Evolutionary conservation across 129 eudicot species (phyloP).

Genomic region (Saussurea involucrata): DNA sequence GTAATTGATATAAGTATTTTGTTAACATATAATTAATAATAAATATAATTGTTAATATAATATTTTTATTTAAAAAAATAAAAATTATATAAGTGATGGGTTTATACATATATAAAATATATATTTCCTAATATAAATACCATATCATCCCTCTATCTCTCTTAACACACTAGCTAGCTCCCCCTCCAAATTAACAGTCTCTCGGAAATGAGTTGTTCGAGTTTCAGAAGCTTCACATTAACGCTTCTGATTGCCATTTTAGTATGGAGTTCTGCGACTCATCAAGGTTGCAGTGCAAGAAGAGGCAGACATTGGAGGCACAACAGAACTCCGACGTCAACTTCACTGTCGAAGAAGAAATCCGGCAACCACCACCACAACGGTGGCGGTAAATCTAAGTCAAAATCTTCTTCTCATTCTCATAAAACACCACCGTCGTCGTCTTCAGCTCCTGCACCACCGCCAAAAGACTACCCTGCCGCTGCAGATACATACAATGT

Average conservation of each 20-base stretch:
- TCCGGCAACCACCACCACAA: constrained; percentile 35
- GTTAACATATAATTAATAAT: no score
- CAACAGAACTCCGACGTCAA: constrained; percentile 1
- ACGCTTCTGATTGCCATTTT: constrained; percentile 41
- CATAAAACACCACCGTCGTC: constrained; percentile 48
- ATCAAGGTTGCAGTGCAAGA: constrained; percentile 54
- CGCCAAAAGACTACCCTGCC: constrained; percentile 15
- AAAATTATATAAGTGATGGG: no score
- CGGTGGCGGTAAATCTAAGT: constrained; percentile 35
- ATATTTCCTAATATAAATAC: constrained; percentile 40
- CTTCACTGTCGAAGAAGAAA: constrained; percentile 48
- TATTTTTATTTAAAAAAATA: no score
- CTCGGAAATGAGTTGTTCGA: constrained; percentile 30
- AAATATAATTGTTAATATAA: no score
- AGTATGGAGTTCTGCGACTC: constrained; percentile 40
- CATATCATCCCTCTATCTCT: constrained; percentile 25
- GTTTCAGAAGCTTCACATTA: constrained; percentile 44
- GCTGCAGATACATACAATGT: constrained; percentile 41
- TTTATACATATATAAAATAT: constrained; percentile 16
- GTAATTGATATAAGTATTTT: no score
- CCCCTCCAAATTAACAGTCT: background rate
- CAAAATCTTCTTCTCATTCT: constrained; percentile 16
- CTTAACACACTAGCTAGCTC: constrained; percentile 29
- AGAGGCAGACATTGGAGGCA: constrained; percentile 49
- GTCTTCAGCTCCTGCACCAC: constrained; percentile 25